These are phyloP conservation scores for Ceratonia siliqua DNA, from an alignment of 306 rosid genomes.

Conservation along the genomic window DNA sequence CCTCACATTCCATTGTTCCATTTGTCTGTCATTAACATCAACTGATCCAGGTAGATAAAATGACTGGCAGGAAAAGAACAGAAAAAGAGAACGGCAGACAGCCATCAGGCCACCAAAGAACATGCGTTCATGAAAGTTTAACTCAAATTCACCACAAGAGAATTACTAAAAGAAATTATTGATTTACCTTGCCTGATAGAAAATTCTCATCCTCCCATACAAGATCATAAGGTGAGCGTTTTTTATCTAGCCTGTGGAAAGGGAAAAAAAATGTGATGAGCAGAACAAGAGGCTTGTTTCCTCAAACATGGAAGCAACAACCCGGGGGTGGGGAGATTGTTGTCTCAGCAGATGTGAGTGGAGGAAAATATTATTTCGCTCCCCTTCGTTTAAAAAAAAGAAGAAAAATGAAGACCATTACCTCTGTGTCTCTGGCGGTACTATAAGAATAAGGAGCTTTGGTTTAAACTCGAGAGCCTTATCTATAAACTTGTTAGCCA, in stretches of 20 bases:
- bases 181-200: slow-evolving; percentile 75
- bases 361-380: neutral
- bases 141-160: neutral
- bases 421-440: slow-evolving; percentile 80
- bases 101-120: slow-evolving; percentile 29
- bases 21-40: slow-evolving; percentile 59
- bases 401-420: slow-evolving; percentile 21
- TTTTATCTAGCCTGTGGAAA: slow-evolving; percentile 59
- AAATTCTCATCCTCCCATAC: slow-evolving; percentile 75
- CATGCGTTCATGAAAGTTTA: slow-evolving; percentile 12
- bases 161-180: neutral
- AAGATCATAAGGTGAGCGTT: slow-evolving; percentile 63
- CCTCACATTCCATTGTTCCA: slow-evolving; percentile 69
- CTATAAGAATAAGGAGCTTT: slow-evolving; percentile 79
- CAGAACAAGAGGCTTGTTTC: slow-evolving; percentile 21
- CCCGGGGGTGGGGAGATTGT: too few species aligned
- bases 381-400: neutral
- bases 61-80: slow-evolving; percentile 52
- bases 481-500: slow-evolving; percentile 77
- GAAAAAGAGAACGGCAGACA: neutral
- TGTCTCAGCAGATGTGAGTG: neutral
- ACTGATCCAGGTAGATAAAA: slow-evolving; percentile 92
- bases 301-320: slow-evolving; percentile 17
- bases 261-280: slow-evolving; percentile 27
- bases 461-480: slow-evolving; percentile 88